These are phyloP conservation scores for Cyclocybe cylindracea DNA, from an alignment of 768 basidiomycete species.

Conservation along the genomic window DNA sequence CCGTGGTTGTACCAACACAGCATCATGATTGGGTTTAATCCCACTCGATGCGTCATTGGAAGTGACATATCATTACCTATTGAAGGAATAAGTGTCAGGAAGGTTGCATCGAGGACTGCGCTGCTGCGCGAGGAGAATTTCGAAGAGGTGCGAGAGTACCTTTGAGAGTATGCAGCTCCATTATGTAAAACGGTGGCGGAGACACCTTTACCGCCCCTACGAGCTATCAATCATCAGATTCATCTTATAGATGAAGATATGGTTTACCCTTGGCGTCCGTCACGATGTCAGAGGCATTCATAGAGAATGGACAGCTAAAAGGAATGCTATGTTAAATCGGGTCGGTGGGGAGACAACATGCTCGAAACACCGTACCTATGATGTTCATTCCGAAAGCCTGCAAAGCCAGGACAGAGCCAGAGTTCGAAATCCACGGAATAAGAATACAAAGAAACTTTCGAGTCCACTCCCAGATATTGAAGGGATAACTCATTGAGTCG, in stretches of 20 bases:
- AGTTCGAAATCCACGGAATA: conserved; percentile 32
- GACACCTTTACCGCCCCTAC: conserved; percentile 31
- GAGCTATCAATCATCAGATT: conserved; percentile 40
- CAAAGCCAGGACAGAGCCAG: conserved; percentile 14
- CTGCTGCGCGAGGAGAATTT: too few relatives aligned
- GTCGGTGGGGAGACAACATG: conserved; percentile 25
- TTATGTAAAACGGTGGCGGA: conserved; percentile 3
- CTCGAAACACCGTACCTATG: conserved; percentile 34
- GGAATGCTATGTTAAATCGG: conserved; percentile 23
- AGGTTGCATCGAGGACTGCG: too few relatives aligned
- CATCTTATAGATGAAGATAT: conserved; percentile 34
- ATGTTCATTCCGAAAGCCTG: conserved; percentile 29
- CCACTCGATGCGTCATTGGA: conserved; percentile 3
- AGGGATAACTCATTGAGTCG: background rate
- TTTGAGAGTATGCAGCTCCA: too few relatives aligned
- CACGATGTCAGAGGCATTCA: conserved; percentile 34
- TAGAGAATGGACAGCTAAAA: conserved; percentile 24
- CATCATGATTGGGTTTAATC: conserved; percentile 23
- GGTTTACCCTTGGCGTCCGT: conserved; percentile 29
- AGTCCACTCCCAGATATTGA: conserved; percentile 42
- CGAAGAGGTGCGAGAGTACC: too few relatives aligned
- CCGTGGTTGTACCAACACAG: conserved; percentile 37
- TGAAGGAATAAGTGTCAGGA: background rate
- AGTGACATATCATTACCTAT: conserved; percentile 15
- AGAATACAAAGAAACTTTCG: conserved; percentile 35